A percentile compares a stretch with the other conserved stretches of the same genome.
These are phyloP conservation scores for Coccomyxa sp. DNA, from an alignment of 139 green algal species.

Conservation along the genomic window DNA sequence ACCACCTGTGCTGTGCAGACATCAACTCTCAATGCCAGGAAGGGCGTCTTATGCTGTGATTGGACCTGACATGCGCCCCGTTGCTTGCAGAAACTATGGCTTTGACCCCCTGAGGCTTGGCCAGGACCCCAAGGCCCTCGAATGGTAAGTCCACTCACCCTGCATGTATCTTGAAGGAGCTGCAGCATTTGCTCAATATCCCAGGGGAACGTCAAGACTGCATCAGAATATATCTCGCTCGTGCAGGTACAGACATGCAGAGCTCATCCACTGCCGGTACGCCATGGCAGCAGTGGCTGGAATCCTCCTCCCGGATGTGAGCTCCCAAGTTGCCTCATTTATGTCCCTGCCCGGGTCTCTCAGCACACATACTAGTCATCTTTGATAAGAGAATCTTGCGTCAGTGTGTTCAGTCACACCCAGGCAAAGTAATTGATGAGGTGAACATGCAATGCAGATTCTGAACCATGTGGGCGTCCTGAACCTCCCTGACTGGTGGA, in stretches of 20 bases:
- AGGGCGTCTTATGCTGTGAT: too few species aligned
- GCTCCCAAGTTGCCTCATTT: slow-evolving; percentile 72
- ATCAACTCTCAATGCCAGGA: too few species aligned
- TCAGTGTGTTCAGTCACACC: too few species aligned
- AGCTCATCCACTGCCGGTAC: slow-evolving; percentile 84
- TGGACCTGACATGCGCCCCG: too few species aligned
- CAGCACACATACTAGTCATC: slow-evolving; percentile 26
- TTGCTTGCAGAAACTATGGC: slow-evolving; percentile 37
- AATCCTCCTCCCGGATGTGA: slow-evolving; percentile 71
- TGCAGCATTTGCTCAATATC: neutral
- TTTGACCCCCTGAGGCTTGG: slow-evolving; percentile 89
- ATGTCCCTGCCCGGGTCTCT: slow-evolving; percentile 70
- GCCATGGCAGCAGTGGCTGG: slow-evolving; percentile 87
- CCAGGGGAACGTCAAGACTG: neutral
- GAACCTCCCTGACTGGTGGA: neutral
- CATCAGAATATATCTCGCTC: neutral
- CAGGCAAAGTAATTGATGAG: too few species aligned
- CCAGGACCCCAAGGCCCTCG: slow-evolving; percentile 64
- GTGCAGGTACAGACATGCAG: slow-evolving; percentile 75
- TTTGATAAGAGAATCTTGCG: too few species aligned
- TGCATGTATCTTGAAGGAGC: neutral
- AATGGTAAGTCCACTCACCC: slow-evolving; percentile 46
- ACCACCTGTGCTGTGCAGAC: too few species aligned
- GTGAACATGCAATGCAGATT: too few species aligned
- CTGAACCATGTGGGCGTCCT: neutral